Conservation (phyloP, 345 rosid genomes). For the Eucalyptus pauciflora region DNA sequence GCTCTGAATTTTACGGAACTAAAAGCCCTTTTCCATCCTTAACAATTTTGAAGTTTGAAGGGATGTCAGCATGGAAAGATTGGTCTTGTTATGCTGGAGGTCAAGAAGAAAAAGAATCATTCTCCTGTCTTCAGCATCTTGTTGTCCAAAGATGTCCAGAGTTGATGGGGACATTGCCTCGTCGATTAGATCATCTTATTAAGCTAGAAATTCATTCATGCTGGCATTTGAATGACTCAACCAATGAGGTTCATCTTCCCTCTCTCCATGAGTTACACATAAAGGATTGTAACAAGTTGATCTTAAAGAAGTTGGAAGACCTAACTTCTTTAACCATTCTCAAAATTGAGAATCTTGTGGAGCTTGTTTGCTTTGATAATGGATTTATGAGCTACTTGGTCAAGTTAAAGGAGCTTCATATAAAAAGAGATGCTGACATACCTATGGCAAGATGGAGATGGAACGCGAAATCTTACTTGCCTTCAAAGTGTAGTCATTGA, state of each 20-base stretch:
- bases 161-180: rapidly evolving
- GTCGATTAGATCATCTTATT: rapidly evolving
- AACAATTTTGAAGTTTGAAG: not conserved
- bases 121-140: not conserved
- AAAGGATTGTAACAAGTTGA: not conserved
- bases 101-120: rapidly evolving
- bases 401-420: not conserved
- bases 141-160: not conserved
- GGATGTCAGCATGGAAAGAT: not conserved
- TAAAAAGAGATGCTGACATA: rapidly evolving
- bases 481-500: rapidly evolving
- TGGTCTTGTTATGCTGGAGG: rapidly evolving
- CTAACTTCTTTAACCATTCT: not conserved
- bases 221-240: no score
- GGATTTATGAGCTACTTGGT: not conserved
- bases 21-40: not conserved
- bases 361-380: not conserved
- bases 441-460: not conserved
- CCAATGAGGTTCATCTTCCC: not conserved
- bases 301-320: not conserved
- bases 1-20: not conserved
- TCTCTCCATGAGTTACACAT: not conserved
- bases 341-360: not conserved
- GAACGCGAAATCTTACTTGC: rapidly evolving
- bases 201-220: not conserved